A percentile compares a stretch with the other conserved stretches of the same genome.
phyloP scores from a whole-genome alignment of 208 protist genomes.

The Lotmaria passim region DNA sequence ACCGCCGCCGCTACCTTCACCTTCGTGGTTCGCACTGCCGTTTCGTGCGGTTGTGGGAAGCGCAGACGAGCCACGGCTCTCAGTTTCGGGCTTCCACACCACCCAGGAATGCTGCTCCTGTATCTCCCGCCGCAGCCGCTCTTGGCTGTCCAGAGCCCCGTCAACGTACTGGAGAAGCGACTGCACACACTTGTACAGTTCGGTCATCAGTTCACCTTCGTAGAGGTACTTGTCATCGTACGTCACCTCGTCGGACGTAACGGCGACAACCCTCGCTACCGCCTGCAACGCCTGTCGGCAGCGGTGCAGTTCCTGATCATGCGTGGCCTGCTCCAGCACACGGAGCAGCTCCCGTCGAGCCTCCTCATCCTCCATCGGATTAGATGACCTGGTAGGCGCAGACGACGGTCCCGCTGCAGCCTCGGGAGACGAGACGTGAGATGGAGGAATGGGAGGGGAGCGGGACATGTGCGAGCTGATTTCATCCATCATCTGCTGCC shows the following conservation, averaged over 20 bases:
- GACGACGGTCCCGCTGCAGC: not conserved
- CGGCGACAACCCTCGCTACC: slow-evolving; percentile 44
- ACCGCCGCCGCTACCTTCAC: not conserved
- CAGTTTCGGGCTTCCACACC: not conserved
- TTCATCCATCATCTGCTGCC: not conserved
- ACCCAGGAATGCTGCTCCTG: slow-evolving; percentile 16
- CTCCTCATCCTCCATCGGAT: slow-evolving; percentile 59
- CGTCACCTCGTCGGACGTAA: slow-evolving; percentile 24
- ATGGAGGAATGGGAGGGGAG: not conserved
- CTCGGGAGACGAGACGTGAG: not conserved
- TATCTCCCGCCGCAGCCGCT: slow-evolving; percentile 61
- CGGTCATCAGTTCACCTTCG: slow-evolving; percentile 44
- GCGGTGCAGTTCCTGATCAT: slow-evolving; percentile 76
- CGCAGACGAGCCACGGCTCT: not conserved
- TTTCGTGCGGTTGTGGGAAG: not conserved
- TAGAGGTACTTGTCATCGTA: slow-evolving; percentile 31
- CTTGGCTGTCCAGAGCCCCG: slow-evolving; percentile 68
- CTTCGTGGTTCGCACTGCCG: not conserved
- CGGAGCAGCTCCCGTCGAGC: slow-evolving; percentile 66
- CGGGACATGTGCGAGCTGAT: slow-evolving; percentile 6
- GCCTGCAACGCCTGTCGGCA: slow-evolving; percentile 61
- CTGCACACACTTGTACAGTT: slow-evolving; percentile 63
- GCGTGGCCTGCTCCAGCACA: slow-evolving; percentile 67
- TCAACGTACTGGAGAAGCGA: slow-evolving; percentile 69
- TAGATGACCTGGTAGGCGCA: not conserved